Evolutionary conservation across 1,284 basidiomycete species (phyloP), one percentile per base, ranked within the genome.

Genomic region (Trametes sp.): DNA sequence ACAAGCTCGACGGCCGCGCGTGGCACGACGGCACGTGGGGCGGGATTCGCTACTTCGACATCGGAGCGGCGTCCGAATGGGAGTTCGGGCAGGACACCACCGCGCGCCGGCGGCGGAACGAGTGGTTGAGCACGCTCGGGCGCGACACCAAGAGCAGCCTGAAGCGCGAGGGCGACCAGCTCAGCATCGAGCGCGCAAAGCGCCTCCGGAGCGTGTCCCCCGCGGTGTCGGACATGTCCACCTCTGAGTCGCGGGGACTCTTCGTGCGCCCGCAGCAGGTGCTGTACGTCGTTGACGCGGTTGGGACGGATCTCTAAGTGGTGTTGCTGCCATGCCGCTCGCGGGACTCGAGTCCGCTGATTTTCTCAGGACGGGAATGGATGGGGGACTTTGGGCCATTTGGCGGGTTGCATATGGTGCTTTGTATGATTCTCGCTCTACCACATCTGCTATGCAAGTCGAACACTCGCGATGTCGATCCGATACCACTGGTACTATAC

Each of bases 11-110:
- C 41, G 81, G 83, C 4, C 79, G 88, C n/a, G 84, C 85, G 57
- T 95, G 94, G 92, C 85, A 93, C 71, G 92, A 96, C 69, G 95
- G 94, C 0, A 84, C 84, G 0, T 89, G 90, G 85, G 86, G 87
- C 28, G 93, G 94, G 0, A 78, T 93, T 16, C 84, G 87, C 10
- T 95, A 95, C 75, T 95, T 95, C 71, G 91, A 93, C 64, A 87
- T 94, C 59, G 77, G 76, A 4, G 79, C 73, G 10, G 78, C 81
- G 11, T 81, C 81, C 0, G 87, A 91, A 66, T 90, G 85, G 86
- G 90, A 89, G 66, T 78, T 80, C 65, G 78, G 78, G 16, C 58
- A 65, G 52, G 63, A 64, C 33, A 53, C 56, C 78, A 81, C 24
- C 6, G 75, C 83, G 57, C 77, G 84, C 59, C 74, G 87, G 66